Evolutionary conservation across 345 rosid genomes (phyloP), one percentile per base, ranked within the genome.

Genomic region (Mercurialis annua): DNA sequence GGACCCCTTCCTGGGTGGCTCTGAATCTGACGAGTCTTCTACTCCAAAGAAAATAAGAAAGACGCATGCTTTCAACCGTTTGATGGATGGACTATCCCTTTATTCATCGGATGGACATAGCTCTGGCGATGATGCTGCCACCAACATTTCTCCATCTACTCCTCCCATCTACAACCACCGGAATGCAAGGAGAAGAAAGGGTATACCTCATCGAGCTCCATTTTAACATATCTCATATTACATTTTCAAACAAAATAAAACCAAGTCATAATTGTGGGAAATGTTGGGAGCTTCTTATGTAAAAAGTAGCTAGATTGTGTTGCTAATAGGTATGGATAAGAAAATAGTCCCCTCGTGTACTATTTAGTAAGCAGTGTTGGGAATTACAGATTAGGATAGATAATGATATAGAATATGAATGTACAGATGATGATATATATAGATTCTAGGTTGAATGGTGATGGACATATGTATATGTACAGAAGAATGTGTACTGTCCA

Each of bases 171-270:
- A 72, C 86, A 86, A 80, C 55, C 88, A 86, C 68, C 62, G 77
- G 64, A 89, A 87, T 73, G 86, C 94, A 31, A 81, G 90, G 66
- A 76, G 96, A 52, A 75, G 96, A 63, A 92, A 92, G 84, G 90
- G 96, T 18, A 78, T 82, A 2, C 98, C 98, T 47, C 96, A 83
- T 63, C 94, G 98, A 20, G 89, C 98, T 36, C 96, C 98, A 47
- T 68, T 68, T 59, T 68, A 18, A 68, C 46, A 44, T 33, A 29
- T 42, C 52, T 29, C 0, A 23, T 42, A 12, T n/a, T 23, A 24
- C n/a, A n/a, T n/a, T n/a, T n/a, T 2, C 20, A 14, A 15, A 4
- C 10, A 23, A 36, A 26, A n/a, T 20, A 30, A 17, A 29, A 14
- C 0, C 1, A 62, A 4, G 8, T 16, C 44, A 44, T 30, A 26